Percentiles rank a stretch among this genome's conserved stretches.
These are phyloP conservation scores for Cladosporium halotolerans DNA, from an alignment of 2,329 filamentous ascomycete genomes.

Conservation along the genomic window DNA sequence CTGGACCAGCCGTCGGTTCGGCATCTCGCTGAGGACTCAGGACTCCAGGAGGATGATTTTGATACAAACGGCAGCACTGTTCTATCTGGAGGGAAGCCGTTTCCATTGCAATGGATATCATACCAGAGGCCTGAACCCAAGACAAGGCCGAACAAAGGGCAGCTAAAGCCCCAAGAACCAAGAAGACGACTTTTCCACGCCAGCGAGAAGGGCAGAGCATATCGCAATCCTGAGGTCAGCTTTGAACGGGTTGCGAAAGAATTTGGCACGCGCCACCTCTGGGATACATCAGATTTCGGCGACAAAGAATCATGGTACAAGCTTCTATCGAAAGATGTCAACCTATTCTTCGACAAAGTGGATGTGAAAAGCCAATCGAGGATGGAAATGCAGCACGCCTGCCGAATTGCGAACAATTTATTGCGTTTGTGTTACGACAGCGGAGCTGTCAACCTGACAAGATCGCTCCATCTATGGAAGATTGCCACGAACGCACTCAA, in stretches of 20 bases:
- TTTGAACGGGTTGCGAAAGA: background rate
- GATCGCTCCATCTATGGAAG: constrained; percentile 5
- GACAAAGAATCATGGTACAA: background rate
- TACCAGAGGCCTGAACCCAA: background rate
- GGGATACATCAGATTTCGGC: background rate
- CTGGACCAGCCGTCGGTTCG: background rate
- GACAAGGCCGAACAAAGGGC: background rate
- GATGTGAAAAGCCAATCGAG: background rate
- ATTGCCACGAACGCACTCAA: background rate
- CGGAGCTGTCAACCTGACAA: background rate
- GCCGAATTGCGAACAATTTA: background rate
- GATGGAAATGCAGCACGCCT: background rate
- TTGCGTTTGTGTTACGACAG: background rate
- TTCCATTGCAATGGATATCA: background rate
- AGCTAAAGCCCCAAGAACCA: background rate
- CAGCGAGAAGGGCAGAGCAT: background rate
- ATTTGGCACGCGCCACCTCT: background rate
- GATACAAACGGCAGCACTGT: background rate
- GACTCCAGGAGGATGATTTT: background rate
- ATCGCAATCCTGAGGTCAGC: background rate
- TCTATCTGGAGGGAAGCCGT: background rate
- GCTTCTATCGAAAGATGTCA: background rate
- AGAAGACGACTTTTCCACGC: background rate
- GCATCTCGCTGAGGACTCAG: background rate
- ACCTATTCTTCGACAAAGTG: background rate